phyloP scores from a whole-genome alignment of 495 filamentous ascomycete genomes.

The Penicillium pancosmium region DNA sequence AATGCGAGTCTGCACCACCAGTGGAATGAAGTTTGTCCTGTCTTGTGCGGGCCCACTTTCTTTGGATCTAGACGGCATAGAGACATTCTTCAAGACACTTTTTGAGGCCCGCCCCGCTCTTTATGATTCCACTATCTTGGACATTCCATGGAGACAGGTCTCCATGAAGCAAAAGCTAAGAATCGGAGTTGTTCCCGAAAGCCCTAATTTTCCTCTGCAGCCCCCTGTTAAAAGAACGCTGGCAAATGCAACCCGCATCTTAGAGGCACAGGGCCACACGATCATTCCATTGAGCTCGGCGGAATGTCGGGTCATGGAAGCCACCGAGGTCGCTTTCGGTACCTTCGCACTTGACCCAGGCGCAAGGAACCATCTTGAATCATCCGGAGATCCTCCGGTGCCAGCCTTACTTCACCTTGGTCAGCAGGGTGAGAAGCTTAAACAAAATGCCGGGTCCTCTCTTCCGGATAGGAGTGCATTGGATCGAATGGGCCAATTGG shows the following conservation, averaged over 20 bases:
- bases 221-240: slow-evolving; percentile 53
- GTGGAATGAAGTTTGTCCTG: slow-evolving; percentile 53
- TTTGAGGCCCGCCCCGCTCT: slow-evolving; percentile 35
- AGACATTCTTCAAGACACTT: slow-evolving; percentile 40
- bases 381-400: slow-evolving; percentile 24
- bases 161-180: slow-evolving; percentile 19
- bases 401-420: slow-evolving; percentile 17
- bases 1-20: slow-evolving; percentile 52
- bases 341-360: slow-evolving; percentile 23
- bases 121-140: slow-evolving; percentile 37
- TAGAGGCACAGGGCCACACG: slow-evolving; percentile 54
- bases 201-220: slow-evolving; percentile 34
- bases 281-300: slow-evolving; percentile 20
- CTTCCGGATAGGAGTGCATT: slow-evolving; percentile 18
- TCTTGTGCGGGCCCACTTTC: slow-evolving; percentile 52
- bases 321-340: slow-evolving; percentile 20
- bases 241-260: slow-evolving; percentile 41
- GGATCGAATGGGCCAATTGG: slow-evolving; percentile 22
- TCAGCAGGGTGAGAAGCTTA: slow-evolving; percentile 10
- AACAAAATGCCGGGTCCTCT: not conserved
- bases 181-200: slow-evolving; percentile 31
- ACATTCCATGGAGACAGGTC: slow-evolving; percentile 48
- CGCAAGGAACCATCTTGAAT: slow-evolving; percentile 15
- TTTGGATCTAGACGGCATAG: slow-evolving; percentile 36
- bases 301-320: slow-evolving; percentile 19